Evolutionary conservation across 139 green algal genomes (phyloP).

Genomic region (Chlorella ohadii): DNA sequence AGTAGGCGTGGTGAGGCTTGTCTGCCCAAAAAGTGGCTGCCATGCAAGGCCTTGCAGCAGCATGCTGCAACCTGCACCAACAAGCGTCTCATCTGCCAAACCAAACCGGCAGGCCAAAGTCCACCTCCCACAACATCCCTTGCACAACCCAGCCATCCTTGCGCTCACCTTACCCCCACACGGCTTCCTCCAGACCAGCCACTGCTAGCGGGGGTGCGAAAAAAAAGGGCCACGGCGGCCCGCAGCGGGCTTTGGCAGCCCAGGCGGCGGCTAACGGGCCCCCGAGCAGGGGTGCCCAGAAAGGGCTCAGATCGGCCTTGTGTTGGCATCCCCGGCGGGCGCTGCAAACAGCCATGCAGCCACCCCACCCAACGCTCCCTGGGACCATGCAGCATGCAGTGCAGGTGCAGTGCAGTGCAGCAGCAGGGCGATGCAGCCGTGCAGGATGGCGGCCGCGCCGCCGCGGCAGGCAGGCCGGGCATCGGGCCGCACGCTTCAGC

Average conservation of each 20-base stretch:
- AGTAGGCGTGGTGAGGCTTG: no score
- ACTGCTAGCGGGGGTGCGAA: neutral
- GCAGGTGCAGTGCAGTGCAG: constrained; percentile 11
- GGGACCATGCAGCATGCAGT: neutral
- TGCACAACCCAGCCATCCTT: no score
- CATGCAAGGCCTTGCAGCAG: no score
- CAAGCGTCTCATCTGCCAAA: no score
- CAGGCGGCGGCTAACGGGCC: neutral
- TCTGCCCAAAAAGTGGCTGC: no score
- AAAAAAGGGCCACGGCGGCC: neutral
- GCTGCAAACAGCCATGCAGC: neutral
- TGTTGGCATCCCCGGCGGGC: constrained; percentile 30
- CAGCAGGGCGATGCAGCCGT: neutral
- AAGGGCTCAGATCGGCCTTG: constrained; percentile 28
- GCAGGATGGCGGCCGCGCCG: neutral
- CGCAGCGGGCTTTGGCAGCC: neutral
- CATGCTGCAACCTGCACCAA: no score
- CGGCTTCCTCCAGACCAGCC: neutral
- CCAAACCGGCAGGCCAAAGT: neutral
- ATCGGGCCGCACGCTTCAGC: neutral
- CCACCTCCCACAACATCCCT: neutral
- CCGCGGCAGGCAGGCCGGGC: neutral
- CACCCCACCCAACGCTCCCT: neutral
- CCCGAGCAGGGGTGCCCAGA: neutral
- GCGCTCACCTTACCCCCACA: constrained; percentile 13